These are phyloP conservation scores for Penicillium odoratum DNA, from an alignment of 495 filamentous ascomycete genomes.

Conservation along the genomic window DNA sequence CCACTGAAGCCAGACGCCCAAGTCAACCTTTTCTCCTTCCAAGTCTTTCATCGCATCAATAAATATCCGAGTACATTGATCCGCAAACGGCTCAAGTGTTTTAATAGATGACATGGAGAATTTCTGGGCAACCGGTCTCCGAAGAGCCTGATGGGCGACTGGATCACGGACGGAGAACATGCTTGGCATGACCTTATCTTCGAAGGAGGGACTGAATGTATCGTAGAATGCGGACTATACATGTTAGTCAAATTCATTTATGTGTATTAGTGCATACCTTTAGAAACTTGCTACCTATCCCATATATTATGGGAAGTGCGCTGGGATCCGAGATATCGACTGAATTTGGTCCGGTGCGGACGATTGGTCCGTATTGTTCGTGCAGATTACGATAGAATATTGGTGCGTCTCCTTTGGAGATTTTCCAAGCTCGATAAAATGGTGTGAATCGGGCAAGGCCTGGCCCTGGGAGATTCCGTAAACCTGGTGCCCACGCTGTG, in stretches of 20 bases:
- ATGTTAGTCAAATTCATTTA: background rate
- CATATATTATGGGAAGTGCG: constrained; percentile 68
- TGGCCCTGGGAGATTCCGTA: constrained; percentile 16
- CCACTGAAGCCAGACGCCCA: constrained; percentile 54
- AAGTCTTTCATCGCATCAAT: constrained; percentile 33
- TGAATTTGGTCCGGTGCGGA: constrained; percentile 10
- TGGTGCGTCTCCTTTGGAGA: constrained; percentile 15
- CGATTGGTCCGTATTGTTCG: constrained; percentile 10
- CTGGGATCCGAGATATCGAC: constrained; percentile 46
- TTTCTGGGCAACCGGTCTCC: constrained; percentile 50
- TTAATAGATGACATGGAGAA: constrained; percentile 48
- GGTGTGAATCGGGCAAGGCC: constrained; percentile 12
- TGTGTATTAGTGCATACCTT: constrained; percentile 49
- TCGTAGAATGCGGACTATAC: constrained; percentile 63
- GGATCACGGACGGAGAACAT: constrained; percentile 72
- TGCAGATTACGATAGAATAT: constrained; percentile 11
- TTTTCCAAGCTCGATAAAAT: constrained; percentile 15
- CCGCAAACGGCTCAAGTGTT: constrained; percentile 44
- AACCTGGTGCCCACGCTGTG: constrained; percentile 1
- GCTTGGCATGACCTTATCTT: constrained; percentile 60
- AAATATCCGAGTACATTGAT: constrained; percentile 44
- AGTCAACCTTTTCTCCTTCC: constrained; percentile 51
- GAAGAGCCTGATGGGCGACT: constrained; percentile 63
- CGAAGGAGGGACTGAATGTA: constrained; percentile 60
- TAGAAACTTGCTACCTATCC: constrained; percentile 68